A percentile compares a stretch with the other conserved stretches of the same genome.
These are phyloP conservation scores for Suillus paluster DNA, from an alignment of 768 basidiomycete species.

Conservation along the genomic window DNA sequence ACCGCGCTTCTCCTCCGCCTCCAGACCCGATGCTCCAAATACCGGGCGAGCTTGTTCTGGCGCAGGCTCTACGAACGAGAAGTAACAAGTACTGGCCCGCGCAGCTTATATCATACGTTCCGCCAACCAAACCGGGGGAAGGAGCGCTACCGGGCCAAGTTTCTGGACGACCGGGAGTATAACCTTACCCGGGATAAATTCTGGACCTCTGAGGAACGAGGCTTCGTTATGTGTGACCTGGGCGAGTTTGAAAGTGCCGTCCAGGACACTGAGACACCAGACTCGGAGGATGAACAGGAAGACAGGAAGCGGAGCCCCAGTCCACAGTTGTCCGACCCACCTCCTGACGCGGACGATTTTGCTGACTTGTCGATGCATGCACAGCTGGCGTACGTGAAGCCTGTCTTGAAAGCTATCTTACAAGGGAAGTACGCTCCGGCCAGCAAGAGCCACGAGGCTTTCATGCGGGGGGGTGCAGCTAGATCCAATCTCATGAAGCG, in stretches of 20 bases:
- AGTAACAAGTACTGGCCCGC: constrained; percentile 68
- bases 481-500: constrained; percentile 40
- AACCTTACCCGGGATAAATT: constrained; percentile 56
- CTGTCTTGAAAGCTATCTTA: constrained; percentile 63
- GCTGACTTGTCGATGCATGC: constrained; percentile 50
- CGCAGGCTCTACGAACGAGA: constrained; percentile 37
- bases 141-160: constrained; percentile 60
- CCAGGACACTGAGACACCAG: constrained; percentile 28
- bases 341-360: constrained; percentile 55
- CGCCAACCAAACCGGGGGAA: constrained; percentile 43
- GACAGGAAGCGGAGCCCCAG: constrained; percentile 19
- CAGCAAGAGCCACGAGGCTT: constrained; percentile 49
- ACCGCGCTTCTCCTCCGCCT: constrained; percentile 39
- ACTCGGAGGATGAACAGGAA: constrained; percentile 38
- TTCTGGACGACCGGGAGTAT: constrained; percentile 53
- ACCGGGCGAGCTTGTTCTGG: constrained; percentile 71
- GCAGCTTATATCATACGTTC: constrained; percentile 54
- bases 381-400: constrained; percentile 71
- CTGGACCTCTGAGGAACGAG: constrained; percentile 58
- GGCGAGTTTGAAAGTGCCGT: constrained; percentile 58
- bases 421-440: constrained; percentile 60
- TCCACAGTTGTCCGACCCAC: constrained; percentile 31
- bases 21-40: constrained; percentile 56
- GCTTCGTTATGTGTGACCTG: constrained; percentile 67
- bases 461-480: constrained; percentile 60